Conservation (phyloP, 2,329 filamentous ascomycete species). For the Dactylellina drechsleri region DNA sequence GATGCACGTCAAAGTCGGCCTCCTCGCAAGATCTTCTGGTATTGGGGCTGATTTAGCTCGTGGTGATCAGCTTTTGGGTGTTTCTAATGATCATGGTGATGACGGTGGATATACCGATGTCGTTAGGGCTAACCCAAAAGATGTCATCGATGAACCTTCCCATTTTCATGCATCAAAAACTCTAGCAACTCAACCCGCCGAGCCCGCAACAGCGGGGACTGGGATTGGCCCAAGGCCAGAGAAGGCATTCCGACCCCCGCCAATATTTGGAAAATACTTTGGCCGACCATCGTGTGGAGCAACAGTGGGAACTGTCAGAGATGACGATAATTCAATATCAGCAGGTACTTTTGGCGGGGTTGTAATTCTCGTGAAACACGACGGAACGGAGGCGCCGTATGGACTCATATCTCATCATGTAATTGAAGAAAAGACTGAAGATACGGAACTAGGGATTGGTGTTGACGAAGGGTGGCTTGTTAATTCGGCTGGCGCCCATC, state of each 20-base stretch:
- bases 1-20: slow-evolving; percentile 53
- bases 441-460: slow-evolving; percentile 48
- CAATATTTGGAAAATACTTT: slow-evolving; percentile 48
- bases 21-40: slow-evolving; percentile 40
- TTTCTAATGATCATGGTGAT: not conserved
- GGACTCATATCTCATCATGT: slow-evolving; percentile 53
- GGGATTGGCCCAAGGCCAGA: slow-evolving; percentile 16
- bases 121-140: not conserved
- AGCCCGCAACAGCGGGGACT: not conserved
- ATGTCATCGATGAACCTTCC: not conserved
- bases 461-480: slow-evolving; percentile 53
- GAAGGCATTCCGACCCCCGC: slow-evolving; percentile 47
- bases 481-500: slow-evolving; percentile 39
- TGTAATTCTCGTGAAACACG: slow-evolving; percentile 47
- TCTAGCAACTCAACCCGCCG: not conserved
- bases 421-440: slow-evolving; percentile 52
- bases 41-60: not conserved
- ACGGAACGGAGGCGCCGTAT: slow-evolving; percentile 51
- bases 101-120: not conserved
- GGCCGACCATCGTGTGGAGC: slow-evolving; percentile 49
- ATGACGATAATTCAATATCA: slow-evolving; percentile 45
- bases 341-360: slow-evolving; percentile 53
- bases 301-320: slow-evolving; percentile 43
- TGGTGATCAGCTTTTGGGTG: not conserved
- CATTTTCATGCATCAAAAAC: not conserved